Conservation (phyloP, 345 rosid genomes). For the Eucalyptus melliodora region DNA sequence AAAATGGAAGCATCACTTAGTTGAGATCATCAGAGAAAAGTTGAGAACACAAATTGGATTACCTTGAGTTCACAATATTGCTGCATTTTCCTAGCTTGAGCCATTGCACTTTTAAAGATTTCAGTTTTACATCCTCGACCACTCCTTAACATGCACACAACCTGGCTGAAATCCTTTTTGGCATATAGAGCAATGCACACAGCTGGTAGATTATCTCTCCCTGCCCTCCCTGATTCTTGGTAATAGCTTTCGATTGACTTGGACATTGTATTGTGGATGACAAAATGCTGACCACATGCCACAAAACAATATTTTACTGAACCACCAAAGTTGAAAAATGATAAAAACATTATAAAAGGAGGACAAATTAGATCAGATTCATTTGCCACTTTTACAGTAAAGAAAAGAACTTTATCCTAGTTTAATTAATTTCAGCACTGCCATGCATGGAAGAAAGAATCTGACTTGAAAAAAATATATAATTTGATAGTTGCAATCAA, state of each 20-base stretch:
- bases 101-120: constrained; percentile 73
- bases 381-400: not conserved
- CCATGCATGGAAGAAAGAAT: not conserved
- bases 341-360: not conserved
- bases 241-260: constrained; percentile 95
- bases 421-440: not conserved
- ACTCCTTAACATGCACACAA: constrained; percentile 85
- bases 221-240: constrained; percentile 97
- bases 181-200: constrained; percentile 72
- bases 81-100: constrained; percentile 89
- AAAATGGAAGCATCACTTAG: not conserved
- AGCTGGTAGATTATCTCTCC: constrained; percentile 71
- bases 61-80: constrained; percentile 92
- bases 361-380: not conserved
- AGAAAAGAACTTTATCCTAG: not conserved
- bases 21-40: not conserved
- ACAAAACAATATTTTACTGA: not conserved
- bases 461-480: not conserved
- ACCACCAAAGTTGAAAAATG: not conserved
- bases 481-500: not conserved
- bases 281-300: constrained; percentile 54
- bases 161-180: constrained; percentile 94
- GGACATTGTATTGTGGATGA: constrained; percentile 88
- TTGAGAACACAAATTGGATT: not conserved
- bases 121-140: constrained; percentile 61